phyloP scores from a whole-genome alignment of 768 basidiomycete species.

The Leucocoprinus birnbaumii region DNA sequence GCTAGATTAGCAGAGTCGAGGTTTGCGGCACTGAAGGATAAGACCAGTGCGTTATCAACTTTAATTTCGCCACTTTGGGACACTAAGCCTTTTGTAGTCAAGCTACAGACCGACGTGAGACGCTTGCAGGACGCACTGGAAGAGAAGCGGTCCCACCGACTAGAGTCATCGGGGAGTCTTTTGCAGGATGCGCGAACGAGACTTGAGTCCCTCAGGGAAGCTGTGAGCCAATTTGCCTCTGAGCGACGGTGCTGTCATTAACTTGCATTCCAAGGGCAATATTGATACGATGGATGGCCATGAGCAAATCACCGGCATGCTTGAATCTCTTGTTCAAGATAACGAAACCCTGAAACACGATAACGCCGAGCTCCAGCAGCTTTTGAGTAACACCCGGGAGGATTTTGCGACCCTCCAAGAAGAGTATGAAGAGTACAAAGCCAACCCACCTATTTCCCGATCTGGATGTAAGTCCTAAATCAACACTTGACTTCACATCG shows the following conservation, averaged over 20 bases:
- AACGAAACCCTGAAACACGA: constrained; percentile 83
- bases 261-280: constrained; percentile 34
- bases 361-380: constrained; percentile 72
- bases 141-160: constrained; percentile 52
- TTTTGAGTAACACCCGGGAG: constrained; percentile 76
- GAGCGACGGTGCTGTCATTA: background rate
- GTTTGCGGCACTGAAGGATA: constrained; percentile 61
- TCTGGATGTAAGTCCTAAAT: constrained; percentile 38
- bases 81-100: constrained; percentile 38
- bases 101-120: constrained; percentile 65
- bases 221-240: constrained; percentile 35
- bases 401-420: constrained; percentile 66
- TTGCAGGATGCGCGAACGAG: constrained; percentile 63
- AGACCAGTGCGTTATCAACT: constrained; percentile 45
- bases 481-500: background rate
- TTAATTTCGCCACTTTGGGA: background rate
- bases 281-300: constrained; percentile 44
- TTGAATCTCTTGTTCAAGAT: constrained; percentile 84
- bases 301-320: constrained; percentile 59
- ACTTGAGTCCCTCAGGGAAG: constrained; percentile 56
- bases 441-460: constrained; percentile 35
- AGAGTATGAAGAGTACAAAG: constrained; percentile 73
- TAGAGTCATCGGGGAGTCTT: constrained; percentile 66
- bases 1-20: constrained; percentile 68
- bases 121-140: constrained; percentile 64